Evolutionary conservation across 2,329 filamentous ascomycete genomes (phyloP), one percentile per base, ranked within the genome.

Genomic region (Stenocarpella maydis): DNA sequence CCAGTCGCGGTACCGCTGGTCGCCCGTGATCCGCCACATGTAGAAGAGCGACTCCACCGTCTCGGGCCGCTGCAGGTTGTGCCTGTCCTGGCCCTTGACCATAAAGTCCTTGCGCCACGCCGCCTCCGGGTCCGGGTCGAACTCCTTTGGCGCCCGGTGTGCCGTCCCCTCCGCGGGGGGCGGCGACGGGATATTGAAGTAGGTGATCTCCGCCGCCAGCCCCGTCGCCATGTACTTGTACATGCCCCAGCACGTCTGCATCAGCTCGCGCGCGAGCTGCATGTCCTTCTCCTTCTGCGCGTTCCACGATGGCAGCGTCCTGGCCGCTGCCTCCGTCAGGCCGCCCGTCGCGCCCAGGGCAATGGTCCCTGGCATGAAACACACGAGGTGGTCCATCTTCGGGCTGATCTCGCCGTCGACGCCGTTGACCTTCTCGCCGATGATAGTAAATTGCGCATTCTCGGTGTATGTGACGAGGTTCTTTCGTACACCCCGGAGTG

Each of bases 381-480:
- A 99, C 45, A 97, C 95, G 6, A 98, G 86, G 77, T 99, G 96
- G 77, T 99, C 96, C 95, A 99, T 98, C 82, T 99, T 99, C 28
- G 95, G 91, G 17, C 88, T 90, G 26, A 98, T 79, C 0, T 83
- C 75, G 6, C 85, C 84, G 31, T 85, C 77, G 10, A 99, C 81
- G 3, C 96, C 96, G 58, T 85, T 84, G 0, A 93, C 94, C 12
- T 93, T 88, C 81, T 99, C 96, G 43, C 90, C 96, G 19, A 99
- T 88, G 65, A 98, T 90, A n/a, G 95, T 97, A 73, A 97, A 90
- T 61, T 92, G 89, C 0, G 90, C 90, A 2, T 90, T 88, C 71
- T 91, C 87, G 2, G 94, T 95, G 81, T 98, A 98, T 0, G 95
- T 95, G 73, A 99, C 85, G 37, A 99, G 87, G 78, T 99, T 91